phyloP scores from a whole-genome alignment of 331 rosid species.

The Quercus tomentella region DNA sequence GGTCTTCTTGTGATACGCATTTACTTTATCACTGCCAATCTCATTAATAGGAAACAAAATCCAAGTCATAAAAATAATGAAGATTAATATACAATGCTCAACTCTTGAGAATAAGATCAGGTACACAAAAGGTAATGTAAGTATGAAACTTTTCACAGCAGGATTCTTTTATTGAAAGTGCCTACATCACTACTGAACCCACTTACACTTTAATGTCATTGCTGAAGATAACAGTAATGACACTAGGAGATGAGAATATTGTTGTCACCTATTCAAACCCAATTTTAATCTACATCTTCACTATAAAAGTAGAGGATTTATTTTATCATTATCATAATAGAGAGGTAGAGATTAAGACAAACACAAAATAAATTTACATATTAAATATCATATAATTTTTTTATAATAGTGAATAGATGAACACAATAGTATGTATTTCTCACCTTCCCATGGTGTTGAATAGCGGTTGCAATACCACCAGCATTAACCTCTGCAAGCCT shows the following conservation, averaged over 20 bases:
- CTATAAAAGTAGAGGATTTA: neutral
- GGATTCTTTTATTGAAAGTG: neutral
- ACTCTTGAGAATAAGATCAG: neutral
- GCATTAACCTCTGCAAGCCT: conserved; percentile 72
- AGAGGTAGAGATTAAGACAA: neutral
- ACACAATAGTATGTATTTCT: conserved; percentile 1
- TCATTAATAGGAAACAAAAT: neutral
- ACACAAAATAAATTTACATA: neutral
- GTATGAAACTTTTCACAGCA: neutral
- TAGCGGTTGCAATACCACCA: conserved; percentile 94
- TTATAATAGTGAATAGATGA: neutral
- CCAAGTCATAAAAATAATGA: neutral
- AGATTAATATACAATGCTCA: neutral
- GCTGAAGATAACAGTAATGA: neutral
- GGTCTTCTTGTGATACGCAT: neutral
- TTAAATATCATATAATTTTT: neutral
- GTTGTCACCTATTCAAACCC: neutral
- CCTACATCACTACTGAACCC: neutral
- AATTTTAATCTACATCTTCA: neutral
- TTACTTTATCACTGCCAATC: neutral
- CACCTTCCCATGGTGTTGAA: conserved; percentile 94
- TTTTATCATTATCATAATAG: no score
- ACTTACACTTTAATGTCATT: neutral
- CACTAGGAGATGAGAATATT: neutral
- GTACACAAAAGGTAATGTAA: neutral